These are phyloP conservation scores for Nannizzia gypsea DNA, from an alignment of 2,329 filamentous ascomycete genomes.

Conservation along the genomic window DNA sequence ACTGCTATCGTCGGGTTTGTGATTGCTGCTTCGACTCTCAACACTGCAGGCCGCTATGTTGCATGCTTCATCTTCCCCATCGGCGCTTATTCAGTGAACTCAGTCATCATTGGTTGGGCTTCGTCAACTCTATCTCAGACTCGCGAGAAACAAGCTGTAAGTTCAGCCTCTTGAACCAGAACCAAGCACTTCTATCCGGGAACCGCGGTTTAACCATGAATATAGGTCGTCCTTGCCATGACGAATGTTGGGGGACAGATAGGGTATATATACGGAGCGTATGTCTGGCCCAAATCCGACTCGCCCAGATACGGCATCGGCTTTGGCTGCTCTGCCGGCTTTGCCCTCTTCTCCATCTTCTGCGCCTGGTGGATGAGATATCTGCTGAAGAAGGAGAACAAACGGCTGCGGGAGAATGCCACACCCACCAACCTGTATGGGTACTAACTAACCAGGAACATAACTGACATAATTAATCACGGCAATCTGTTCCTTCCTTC, in stretches of 20 bases:
- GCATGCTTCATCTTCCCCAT: slow-evolving; percentile 25
- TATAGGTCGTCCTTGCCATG: slow-evolving; percentile 23
- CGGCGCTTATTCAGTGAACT: slow-evolving; percentile 27
- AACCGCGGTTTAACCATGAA: not conserved
- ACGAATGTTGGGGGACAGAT: slow-evolving; percentile 34
- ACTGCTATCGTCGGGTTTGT: slow-evolving; percentile 23
- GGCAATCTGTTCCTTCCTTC: not conserved
- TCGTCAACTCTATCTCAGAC: slow-evolving; percentile 33
- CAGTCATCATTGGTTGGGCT: slow-evolving; percentile 34
- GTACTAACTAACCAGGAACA: slow-evolving; percentile 6
- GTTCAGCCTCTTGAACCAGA: slow-evolving; percentile 5
- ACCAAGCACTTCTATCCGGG: not conserved
- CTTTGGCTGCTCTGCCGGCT: slow-evolving; percentile 13
- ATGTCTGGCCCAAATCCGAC: slow-evolving; percentile 24
- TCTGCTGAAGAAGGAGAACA: slow-evolving; percentile 13
- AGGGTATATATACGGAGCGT: slow-evolving; percentile 31
- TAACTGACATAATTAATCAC: not conserved
- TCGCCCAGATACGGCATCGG: slow-evolving; percentile 14
- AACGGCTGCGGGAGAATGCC: slow-evolving; percentile 5
- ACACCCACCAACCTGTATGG: slow-evolving; percentile 13
- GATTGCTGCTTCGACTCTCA: slow-evolving; percentile 20
- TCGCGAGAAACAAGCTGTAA: slow-evolving; percentile 34
- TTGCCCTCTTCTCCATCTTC: slow-evolving; percentile 14
- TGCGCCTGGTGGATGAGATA: slow-evolving; percentile 16
- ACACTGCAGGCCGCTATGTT: slow-evolving; percentile 23